phyloP scores from a whole-genome alignment of 805 yeast species.

The Schizosaccharomyces japonicus region DNA sequence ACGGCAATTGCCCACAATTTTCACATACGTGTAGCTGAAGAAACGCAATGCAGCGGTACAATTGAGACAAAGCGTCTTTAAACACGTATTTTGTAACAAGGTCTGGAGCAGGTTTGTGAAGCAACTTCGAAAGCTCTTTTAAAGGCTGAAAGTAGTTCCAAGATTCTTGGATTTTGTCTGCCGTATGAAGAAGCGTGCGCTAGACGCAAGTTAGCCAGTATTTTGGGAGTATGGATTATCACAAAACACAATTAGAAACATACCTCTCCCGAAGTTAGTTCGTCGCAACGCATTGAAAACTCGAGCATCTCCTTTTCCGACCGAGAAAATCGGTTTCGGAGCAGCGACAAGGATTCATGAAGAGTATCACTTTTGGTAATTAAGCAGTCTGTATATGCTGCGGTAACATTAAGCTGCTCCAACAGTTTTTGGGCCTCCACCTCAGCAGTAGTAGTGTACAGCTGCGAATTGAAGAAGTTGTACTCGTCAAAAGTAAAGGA shows the following conservation, averaged over 20 bases:
- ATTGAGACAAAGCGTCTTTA: neutral
- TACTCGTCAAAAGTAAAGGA: too few species aligned
- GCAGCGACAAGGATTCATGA: neutral
- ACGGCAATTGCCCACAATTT: neutral
- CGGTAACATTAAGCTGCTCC: too few species aligned
- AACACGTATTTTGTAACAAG: neutral
- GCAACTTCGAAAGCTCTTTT: neutral
- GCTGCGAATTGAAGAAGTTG: too few species aligned
- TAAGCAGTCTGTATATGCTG: too few species aligned
- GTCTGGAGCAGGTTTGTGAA: neutral
- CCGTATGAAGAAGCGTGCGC: too few species aligned
- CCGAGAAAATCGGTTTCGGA: neutral
- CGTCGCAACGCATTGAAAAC: neutral
- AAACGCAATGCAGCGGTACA: neutral
- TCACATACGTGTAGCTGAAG: neutral
- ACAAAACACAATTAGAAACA: too few species aligned
- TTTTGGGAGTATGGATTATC: too few species aligned
- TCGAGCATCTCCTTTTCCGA: neutral
- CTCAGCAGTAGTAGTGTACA: too few species aligned
- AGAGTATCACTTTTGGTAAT: too few species aligned
- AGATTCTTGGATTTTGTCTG: too few species aligned
- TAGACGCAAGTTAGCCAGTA: too few species aligned
- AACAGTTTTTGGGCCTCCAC: too few species aligned
- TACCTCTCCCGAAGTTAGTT: neutral
- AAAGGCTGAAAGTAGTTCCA: neutral